Evolutionary conservation across 2,329 filamentous ascomycete genomes (phyloP), one percentile per base, ranked within the genome.

Genomic region (Sordariomycetes sp.): DNA sequence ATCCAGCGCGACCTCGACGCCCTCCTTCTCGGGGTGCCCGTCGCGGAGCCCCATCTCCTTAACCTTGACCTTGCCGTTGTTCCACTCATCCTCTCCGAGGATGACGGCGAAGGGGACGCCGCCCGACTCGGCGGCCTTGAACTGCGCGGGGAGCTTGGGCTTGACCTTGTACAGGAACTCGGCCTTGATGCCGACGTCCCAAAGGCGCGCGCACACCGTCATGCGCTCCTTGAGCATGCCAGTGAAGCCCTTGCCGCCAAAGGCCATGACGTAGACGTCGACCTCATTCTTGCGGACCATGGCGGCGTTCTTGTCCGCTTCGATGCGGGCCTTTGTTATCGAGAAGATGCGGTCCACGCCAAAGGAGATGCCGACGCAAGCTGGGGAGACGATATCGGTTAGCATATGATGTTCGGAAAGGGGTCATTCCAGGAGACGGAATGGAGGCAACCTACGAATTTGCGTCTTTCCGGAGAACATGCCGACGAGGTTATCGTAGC

Each of bases 311-410:
- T 80, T 77, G 59, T 82, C 80, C 58, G 79, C 80, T 60, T 81
- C 82, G 68, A 89, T 78, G 54, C 85, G 79, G 13, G 89, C 85
- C 70, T 95, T 91, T 62, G 86, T 89, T 66, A 96, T 91, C 64
- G 87, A 90, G 74, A 95, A 96, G 66, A 97, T 96, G 64, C 92
- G 86, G 71, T 97, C 92, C 54, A 96, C 89, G 57, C 92, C 92
- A 67, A 97, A 96, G 1, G 91, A 96, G 63, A 95, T 88, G 56
- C 69, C 69, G 10, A 72, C 70, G 55, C 71, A 74, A 22, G 70
- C 55, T 57, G 24, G 10, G n/a, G 20, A 24, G 22, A 50, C 45
- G 12, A 20, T 6, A 6, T 22, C 6, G n/a, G 45, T 50, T 50
- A 50, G 45, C 45, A 10, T 50, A 50, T 22, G 8, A 13, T 50